A percentile compares a stretch with the other conserved stretches of the same genome.
phyloP scores from a whole-genome alignment of 805 yeast genomes.

The Nakazawaea laoshanensis region DNA sequence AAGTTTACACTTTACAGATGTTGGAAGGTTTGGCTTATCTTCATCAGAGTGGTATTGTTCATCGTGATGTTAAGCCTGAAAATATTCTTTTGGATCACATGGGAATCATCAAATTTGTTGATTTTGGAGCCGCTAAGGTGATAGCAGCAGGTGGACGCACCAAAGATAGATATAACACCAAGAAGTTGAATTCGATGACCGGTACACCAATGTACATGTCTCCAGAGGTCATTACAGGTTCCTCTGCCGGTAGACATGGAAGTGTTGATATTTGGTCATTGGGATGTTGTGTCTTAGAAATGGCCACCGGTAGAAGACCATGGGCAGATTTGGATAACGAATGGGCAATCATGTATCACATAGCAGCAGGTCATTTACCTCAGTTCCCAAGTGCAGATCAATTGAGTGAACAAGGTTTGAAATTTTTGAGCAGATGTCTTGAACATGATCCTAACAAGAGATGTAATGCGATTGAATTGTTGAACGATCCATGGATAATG shows the following conservation, averaged over 20 bases:
- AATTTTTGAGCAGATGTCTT: constrained; percentile 66
- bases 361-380: constrained; percentile 92
- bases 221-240: constrained; percentile 89
- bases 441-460: constrained; percentile 77
- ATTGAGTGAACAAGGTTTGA: constrained; percentile 63
- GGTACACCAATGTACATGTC: constrained; percentile 99
- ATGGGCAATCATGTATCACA: constrained; percentile 98
- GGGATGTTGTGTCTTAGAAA: constrained; percentile 92
- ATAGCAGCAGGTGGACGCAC: constrained; percentile 48
- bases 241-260: constrained; percentile 49
- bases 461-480: constrained; percentile 74
- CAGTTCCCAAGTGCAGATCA: constrained; percentile 75
- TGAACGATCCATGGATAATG: constrained; percentile 86
- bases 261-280: constrained; percentile 90
- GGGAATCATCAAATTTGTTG: constrained; percentile 92
- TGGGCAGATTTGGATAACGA: constrained; percentile 96
- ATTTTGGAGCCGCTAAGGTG: constrained; percentile 96
- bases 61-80: constrained; percentile 94
- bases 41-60: constrained; percentile 93
- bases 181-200: constrained; percentile 44
- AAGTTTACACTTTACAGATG: constrained; percentile 85
- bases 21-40: constrained; percentile 91
- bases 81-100: constrained; percentile 83
- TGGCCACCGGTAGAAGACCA: constrained; percentile 94
- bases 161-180: constrained; percentile 10